phyloP scores from a whole-genome alignment of 2,329 filamentous ascomycete genomes.

The Trichophyton rubrum region DNA sequence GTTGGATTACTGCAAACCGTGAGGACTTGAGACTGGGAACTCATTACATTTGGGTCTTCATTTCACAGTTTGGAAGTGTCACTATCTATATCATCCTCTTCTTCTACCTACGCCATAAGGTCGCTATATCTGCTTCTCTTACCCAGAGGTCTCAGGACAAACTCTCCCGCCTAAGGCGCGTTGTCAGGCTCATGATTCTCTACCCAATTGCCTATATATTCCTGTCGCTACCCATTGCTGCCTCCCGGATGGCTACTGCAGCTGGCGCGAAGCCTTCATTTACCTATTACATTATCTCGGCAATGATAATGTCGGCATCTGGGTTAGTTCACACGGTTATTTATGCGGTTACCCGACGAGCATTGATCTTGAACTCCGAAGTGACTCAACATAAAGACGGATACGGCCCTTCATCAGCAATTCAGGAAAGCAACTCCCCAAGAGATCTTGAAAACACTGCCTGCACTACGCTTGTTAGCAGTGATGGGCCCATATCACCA shows the following conservation, averaged over 20 bases:
- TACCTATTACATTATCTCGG: conserved; percentile 40
- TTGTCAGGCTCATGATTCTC: conserved; percentile 36
- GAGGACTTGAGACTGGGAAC: conserved; percentile 37
- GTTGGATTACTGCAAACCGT: conserved; percentile 36
- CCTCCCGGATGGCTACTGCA: conserved; percentile 31
- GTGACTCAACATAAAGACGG: neutral
- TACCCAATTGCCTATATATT: conserved; percentile 44
- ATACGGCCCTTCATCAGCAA: neutral
- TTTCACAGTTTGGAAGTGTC: conserved; percentile 40
- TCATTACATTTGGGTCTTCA: conserved; percentile 44
- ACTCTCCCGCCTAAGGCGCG: conserved; percentile 17
- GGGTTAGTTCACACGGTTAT: conserved; percentile 46
- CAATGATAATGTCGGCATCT: conserved; percentile 44
- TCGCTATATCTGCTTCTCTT: conserved; percentile 26
- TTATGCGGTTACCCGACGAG: conserved; percentile 45
- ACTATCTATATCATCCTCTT: conserved; percentile 38
- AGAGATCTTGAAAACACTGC: neutral
- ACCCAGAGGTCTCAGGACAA: conserved; percentile 11
- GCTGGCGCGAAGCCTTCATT: conserved; percentile 21
- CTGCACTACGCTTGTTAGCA: conserved; percentile 1
- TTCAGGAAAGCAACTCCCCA: neutral
- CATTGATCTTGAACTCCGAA: conserved; percentile 33
- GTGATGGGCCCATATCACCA: neutral
- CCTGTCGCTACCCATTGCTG: conserved; percentile 50
- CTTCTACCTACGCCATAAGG: conserved; percentile 35